Evolutionary conservation across 163 green algal genomes (phyloP).

Genomic region (Scenedesmus sp.): DNA sequence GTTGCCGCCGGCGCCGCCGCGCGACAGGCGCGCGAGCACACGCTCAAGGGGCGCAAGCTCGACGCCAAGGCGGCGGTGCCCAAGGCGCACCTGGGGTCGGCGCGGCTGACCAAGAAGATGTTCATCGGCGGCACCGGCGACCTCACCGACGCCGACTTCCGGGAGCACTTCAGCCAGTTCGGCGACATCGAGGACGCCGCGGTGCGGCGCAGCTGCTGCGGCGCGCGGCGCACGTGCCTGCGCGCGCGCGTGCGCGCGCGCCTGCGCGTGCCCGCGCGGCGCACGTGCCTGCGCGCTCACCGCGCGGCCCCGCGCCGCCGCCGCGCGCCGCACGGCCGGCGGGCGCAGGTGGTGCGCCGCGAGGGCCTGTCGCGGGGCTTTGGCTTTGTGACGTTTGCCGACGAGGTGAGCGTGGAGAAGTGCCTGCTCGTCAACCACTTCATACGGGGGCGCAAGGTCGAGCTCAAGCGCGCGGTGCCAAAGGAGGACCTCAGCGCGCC

Average conservation of each 20-base stretch:
- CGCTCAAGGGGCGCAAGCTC: constrained; percentile 74
- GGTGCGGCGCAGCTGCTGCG: constrained; percentile 25
- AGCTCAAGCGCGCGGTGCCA: constrained; percentile 76
- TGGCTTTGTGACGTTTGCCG: constrained; percentile 74
- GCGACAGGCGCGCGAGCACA: constrained; percentile 74
- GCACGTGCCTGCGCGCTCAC: background rate
- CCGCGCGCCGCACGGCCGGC: too few species aligned
- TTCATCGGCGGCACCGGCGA: constrained; percentile 84
- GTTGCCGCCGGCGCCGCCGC: too few species aligned
- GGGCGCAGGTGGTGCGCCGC: constrained; percentile 62
- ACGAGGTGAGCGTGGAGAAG: constrained; percentile 80
- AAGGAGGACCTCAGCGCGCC: constrained; percentile 54
- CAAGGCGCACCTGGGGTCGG: constrained; percentile 59
- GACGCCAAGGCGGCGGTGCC: constrained; percentile 82
- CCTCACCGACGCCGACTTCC: constrained; percentile 73
- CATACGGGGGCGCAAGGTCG: constrained; percentile 61
- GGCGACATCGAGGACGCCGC: constrained; percentile 74
- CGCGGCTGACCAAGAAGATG: constrained; percentile 74
- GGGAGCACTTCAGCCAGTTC: constrained; percentile 70
- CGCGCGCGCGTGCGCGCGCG: background rate
- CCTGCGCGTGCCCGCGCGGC: background rate
- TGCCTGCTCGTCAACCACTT: constrained; percentile 72
- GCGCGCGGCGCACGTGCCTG: background rate
- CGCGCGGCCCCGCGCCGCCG: too few species aligned
- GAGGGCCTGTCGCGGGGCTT: constrained; percentile 73